Base-by-base conservation (phyloP, 164 flowering plant species). In the Kingdonia uniflora region DNA sequence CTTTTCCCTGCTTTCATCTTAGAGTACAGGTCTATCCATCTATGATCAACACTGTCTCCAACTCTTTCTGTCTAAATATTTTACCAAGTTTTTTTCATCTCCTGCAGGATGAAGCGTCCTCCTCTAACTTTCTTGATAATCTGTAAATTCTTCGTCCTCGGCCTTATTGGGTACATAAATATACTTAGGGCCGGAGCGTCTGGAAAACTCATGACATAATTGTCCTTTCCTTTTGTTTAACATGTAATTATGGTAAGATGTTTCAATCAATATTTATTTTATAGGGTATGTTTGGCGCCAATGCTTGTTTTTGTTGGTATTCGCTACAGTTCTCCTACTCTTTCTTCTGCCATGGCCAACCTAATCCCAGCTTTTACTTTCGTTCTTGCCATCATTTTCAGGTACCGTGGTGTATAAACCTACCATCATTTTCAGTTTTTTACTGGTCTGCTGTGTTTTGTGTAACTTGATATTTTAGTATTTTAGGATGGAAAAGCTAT, bases 141-240 rank as follows among this genome's bases (percentile, higher is more conserved):
- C n/a, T 63, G 61, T 22, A 74, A 55, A 35, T 59, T 71, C 58
- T 73, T 74, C 62, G 56, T 76, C 45, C 65, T 74, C 6, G 40
- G 68, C 51, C 60, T 74, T 41, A 47, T 50, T 45, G 78, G 81
- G 81, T 76, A 46, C 37, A 57, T 50, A 21, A 49, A 17, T 45
- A 7, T 47, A 6, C 52, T 22, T 17, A 19, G 1, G 0, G 6
- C 14, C 6, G 6, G 12, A n/a, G n/a, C n/a, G n/a, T n/a, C n/a
- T n/a, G n/a, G n/a, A n/a, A n/a, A n/a, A n/a, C n/a, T n/a, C n/a
- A n/a, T n/a, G n/a, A n/a, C n/a, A n/a, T n/a, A n/a, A n/a, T n/a
- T n/a, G n/a, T n/a, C n/a, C n/a, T n/a, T n/a, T n/a, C n/a, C n/a
- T n/a, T n/a, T n/a, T n/a, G n/a, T n/a, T n/a, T n/a, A n/a, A n/a